Evolutionary conservation across 2,329 filamentous ascomycete species (phyloP), one percentile per base, ranked within the genome.

Genomic region (Talaromyces sp.): DNA sequence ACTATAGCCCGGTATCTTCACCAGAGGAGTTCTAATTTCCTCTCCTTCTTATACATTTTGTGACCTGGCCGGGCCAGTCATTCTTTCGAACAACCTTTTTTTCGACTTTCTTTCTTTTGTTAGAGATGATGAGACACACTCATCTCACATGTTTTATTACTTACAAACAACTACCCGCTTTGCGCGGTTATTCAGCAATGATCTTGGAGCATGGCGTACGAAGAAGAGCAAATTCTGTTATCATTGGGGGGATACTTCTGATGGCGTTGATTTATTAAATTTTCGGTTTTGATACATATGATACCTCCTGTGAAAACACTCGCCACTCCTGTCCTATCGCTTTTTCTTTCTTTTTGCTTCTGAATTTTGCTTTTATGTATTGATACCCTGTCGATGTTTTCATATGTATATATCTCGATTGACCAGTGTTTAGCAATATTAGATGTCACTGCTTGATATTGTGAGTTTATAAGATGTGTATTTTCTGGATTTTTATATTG

Each of bases 41-140:
- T n/a, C 83, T 95, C 96, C 81, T 93, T 95, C 84, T 95, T 95
- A 74, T 91, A 88, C 79, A 25, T 91, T 92, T 6, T n/a, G 36
- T 32, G 54, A 56, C 32, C n/a, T 39, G 36, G 56, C 36, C n/a
- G 36, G 39, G 25, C 56, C 56, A 47, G 56, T 58, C 36, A n/a
- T 58, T 58, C 42, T 36, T 56, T 56, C 32, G 13, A 56, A 17
- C 30, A 10, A 8, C 30, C 13, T 36, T 39, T 17, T n/a, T 30
- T 25, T 13, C 42, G 11, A 7, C 53, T 36, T 55, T 36, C 53
- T 36, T 56, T 56, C 30, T 9, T 36, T 56, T 56, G 19, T 30
- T 8, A 17, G 25, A 51, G 28, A 30, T 47, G n/a, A 47, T 44
- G 42, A 44, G 17, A 44, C n/a, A 7, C n/a, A 47, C 11, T 47